Base-by-base conservation (phyloP, 306 rosid species). In the Lathyrus aphaca region DNA sequence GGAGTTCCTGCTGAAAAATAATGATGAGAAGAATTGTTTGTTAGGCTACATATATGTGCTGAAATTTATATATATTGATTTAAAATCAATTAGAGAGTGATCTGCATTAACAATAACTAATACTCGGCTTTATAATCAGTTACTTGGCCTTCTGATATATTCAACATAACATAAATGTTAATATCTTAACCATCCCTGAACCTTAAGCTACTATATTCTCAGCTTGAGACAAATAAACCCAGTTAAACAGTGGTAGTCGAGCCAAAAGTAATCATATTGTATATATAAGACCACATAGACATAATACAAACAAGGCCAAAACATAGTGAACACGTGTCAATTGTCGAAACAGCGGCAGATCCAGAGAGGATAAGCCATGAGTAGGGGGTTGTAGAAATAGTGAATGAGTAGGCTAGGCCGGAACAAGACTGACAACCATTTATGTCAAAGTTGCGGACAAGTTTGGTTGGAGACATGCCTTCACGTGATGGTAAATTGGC, bases 1-100 rank as follows among this genome's bases (percentile, higher is more conserved):
- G 82, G 4, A 6, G 70, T n/a, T 23, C 61, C 79, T 73, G 62
- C 43, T 32, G 46, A 59, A 42, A 61, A 46, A 45, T 35, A 57
- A 35, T 11, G 5, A 35, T 32, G 51, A 29, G 57, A 74, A 37
- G 62, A 55, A 15, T 0, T 11, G 12, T 21, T 0, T 17, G 75
- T 51, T 50, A 50, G 65, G 19, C 49, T 50, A 27, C 46, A 38
- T 12, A 50, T 53, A 19, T 17, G 58, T 69, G 54, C 17, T 68
- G 59, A 68, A 60, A 29, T 8, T 19, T 58, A 68, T 58, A 68
- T 42, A 61, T 19, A 61, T 68, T 49, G 56, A 49, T 48, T 46
- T 35, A 48, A 21, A 57, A 21, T 46, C 49, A 53, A 2, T 13
- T 29, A 67, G 30, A 61, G 27, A 8, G 46, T 16, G 43, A 25